Conservation (phyloP, 2,329 filamentous ascomycete species). For the Aspergillus phoenicis region DNA sequence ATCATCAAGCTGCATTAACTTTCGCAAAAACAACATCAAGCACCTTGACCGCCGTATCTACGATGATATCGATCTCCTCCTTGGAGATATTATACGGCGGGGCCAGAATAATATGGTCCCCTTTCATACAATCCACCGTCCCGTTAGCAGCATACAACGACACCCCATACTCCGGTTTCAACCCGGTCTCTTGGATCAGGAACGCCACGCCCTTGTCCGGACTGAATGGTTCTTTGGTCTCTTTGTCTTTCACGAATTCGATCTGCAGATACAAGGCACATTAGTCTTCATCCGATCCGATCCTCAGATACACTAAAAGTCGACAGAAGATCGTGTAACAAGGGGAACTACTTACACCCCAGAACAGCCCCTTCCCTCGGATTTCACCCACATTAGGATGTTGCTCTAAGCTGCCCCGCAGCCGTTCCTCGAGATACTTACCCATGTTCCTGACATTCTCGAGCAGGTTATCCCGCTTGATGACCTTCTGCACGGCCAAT, state of each 20-base stretch:
- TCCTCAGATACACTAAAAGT: no score
- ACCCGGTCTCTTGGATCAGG: constrained; percentile 55
- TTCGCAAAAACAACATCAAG: constrained; percentile 53
- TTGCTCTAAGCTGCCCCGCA: constrained; percentile 48
- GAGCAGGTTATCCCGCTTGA: constrained; percentile 60
- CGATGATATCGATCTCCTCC: constrained; percentile 60
- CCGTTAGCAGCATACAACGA: constrained; percentile 67
- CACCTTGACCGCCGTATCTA: constrained; percentile 54
- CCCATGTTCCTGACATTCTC: constrained; percentile 62
- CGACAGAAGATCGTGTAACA: neutral
- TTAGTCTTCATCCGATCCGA: neutral
- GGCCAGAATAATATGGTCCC: constrained; percentile 71
- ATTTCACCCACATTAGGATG: constrained; percentile 60
- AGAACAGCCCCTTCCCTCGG: constrained; percentile 61
- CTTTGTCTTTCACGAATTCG: constrained; percentile 61
- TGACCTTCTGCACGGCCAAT: constrained; percentile 63
- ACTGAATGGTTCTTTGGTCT: constrained; percentile 57
- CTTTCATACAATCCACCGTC: constrained; percentile 59
- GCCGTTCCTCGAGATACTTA: constrained; percentile 37
- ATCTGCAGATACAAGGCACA: constrained; percentile 35
- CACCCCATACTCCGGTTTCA: constrained; percentile 51
- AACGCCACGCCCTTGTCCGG: constrained; percentile 49
- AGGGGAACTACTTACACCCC: constrained; percentile 51
- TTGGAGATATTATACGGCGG: constrained; percentile 67
- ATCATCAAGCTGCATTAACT: neutral